phyloP scores from a whole-genome alignment of 1,139 yeast genomes.

The Candida sojae region DNA sequence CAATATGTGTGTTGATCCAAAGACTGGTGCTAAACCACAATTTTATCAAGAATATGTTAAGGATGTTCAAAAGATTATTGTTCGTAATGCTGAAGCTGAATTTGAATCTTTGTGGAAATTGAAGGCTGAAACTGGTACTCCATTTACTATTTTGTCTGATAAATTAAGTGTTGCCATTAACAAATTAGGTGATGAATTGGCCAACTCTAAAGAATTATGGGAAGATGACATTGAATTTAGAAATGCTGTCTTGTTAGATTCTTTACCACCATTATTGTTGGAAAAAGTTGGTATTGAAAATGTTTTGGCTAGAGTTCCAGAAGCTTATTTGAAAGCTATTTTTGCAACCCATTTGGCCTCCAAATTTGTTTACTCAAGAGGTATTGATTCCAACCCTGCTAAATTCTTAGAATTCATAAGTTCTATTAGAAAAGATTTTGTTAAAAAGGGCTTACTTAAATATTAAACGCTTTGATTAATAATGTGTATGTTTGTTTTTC shows the following conservation, averaged over 20 bases:
- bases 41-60: constrained; percentile 82
- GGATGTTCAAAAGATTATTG: constrained; percentile 77
- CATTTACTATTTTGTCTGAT: constrained; percentile 82
- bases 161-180: constrained; percentile 84
- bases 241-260: constrained; percentile 71
- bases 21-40: constrained; percentile 57
- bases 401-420: constrained; percentile 74
- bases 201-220: constrained; percentile 84
- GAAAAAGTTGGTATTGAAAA: constrained; percentile 73
- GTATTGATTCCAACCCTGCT: constrained; percentile 82
- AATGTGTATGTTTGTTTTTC: too few relatives aligned
- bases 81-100: constrained; percentile 78
- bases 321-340: constrained; percentile 81
- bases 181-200: constrained; percentile 85
- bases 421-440: constrained; percentile 42
- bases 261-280: constrained; percentile 76
- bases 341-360: constrained; percentile 92
- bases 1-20: constrained; percentile 70
- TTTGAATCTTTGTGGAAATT: constrained; percentile 87
- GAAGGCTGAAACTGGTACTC: constrained; percentile 62
- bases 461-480: constrained; percentile 6
- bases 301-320: constrained; percentile 80
- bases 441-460: constrained; percentile 29
- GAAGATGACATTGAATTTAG: constrained; percentile 74
- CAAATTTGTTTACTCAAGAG: constrained; percentile 83